Evolutionary conservation across 805 yeast species (phyloP).

Genomic region (Candida germanica): DNA sequence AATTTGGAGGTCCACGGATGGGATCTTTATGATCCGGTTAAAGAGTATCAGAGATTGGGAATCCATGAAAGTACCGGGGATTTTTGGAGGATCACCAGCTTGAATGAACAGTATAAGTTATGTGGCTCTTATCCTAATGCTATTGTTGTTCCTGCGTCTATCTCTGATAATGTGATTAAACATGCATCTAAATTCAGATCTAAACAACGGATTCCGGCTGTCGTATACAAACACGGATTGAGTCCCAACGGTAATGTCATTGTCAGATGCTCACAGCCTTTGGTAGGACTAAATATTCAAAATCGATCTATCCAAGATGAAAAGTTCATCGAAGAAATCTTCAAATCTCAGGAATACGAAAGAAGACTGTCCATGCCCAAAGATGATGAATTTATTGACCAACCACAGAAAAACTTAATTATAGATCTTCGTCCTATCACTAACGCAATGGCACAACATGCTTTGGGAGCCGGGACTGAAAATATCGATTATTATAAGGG

Average conservation of each 20-base stretch:
- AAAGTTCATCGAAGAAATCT: slow-evolving; percentile 69
- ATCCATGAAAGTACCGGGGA: slow-evolving; percentile 24
- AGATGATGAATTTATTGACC: slow-evolving; percentile 24
- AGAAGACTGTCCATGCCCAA: slow-evolving; percentile 16
- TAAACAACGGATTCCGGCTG: slow-evolving; percentile 76
- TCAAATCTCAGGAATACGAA: slow-evolving; percentile 50
- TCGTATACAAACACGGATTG: slow-evolving; percentile 66
- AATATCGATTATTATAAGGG: slow-evolving; percentile 79
- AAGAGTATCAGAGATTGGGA: slow-evolving; percentile 78
- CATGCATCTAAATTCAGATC: slow-evolving; percentile 88
- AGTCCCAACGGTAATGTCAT: slow-evolving; percentile 68
- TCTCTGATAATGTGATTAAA: slow-evolving; percentile 76
- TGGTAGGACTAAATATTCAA: slow-evolving; percentile 80
- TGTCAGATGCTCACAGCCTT: slow-evolving; percentile 87
- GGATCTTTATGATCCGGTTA: slow-evolving; percentile 58
- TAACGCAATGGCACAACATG: slow-evolving; percentile 94
- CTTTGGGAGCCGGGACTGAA: slow-evolving; percentile 97
- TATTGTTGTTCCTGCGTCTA: slow-evolving; percentile 67
- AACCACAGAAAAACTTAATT: slow-evolving; percentile 55
- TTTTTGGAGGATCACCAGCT: slow-evolving; percentile 67
- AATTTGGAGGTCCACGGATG: slow-evolving; percentile 57
- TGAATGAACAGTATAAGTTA: slow-evolving; percentile 64
- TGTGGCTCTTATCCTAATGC: slow-evolving; percentile 73
- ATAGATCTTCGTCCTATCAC: slow-evolving; percentile 92
- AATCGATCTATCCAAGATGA: slow-evolving; percentile 91